A percentile compares a stretch with the other conserved stretches of the same genome.
phyloP scores from a whole-genome alignment of 1,284 basidiomycete genomes.

The Macrocystidia cucumis region DNA sequence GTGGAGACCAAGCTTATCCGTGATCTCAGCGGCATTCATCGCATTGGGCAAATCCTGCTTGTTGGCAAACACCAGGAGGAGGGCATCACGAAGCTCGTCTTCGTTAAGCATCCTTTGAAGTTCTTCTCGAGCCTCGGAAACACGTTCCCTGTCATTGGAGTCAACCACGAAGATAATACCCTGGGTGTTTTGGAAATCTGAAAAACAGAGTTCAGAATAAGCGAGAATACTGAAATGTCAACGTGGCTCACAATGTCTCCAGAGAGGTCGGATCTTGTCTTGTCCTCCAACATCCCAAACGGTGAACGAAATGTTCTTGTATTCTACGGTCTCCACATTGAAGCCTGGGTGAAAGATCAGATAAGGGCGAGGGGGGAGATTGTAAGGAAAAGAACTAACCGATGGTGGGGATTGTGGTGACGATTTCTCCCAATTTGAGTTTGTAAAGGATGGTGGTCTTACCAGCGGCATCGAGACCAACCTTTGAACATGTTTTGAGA shows the following conservation, averaged over 20 bases:
- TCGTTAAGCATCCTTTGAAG: conserved; percentile 99
- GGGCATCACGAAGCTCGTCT: conserved; percentile 97
- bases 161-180: conserved; percentile 99
- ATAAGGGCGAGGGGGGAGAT: conserved; percentile 15
- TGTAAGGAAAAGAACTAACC: conserved; percentile 49
- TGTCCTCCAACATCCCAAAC: conserved; percentile 99
- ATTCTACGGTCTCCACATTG: conserved; percentile 99
- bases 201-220: conserved; percentile 10
- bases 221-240: conserved; percentile 9
- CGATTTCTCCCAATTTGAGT: conserved; percentile 97
- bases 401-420: conserved; percentile 99
- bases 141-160: conserved; percentile 99
- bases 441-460: conserved; percentile 99
- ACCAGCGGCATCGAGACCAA: conserved; percentile 96
- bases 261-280: conserved; percentile 98
- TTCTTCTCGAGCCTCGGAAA: conserved; percentile 98
- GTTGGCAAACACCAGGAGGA: conserved; percentile 98
- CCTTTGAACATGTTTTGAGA: no score
- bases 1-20: conserved; percentile 98
- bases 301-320: conserved; percentile 99
- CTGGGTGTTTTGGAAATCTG: conserved; percentile 99
- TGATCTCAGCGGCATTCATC: conserved; percentile 99
- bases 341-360: conserved; percentile 53
- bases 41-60: conserved; percentile 99
- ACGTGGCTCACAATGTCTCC: conserved; percentile 89